phyloP scores from a whole-genome alignment of 1,284 basidiomycete species.

The Trametes sp. region DNA sequence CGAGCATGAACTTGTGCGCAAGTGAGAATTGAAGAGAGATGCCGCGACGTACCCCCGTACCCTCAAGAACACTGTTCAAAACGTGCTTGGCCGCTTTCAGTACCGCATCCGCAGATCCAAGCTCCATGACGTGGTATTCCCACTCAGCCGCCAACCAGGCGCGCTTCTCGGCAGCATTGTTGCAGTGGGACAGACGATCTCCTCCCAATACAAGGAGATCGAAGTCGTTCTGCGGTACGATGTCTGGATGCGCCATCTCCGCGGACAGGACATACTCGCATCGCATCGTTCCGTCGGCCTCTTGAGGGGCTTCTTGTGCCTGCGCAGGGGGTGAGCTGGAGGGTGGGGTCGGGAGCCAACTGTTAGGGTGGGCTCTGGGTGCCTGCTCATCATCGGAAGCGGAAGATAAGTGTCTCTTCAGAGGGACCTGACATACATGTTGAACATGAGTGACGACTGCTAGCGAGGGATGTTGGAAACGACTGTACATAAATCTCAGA shows the following conservation, averaged over 20 bases:
- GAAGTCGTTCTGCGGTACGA: conserved; percentile 3
- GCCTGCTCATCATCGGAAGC: not conserved
- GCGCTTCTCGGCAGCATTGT: not conserved
- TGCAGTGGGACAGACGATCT: not conserved
- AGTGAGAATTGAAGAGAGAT: not conserved
- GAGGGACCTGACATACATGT: not conserved
- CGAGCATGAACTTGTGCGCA: not conserved
- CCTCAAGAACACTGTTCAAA: not conserved
- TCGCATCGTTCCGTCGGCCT: no score
- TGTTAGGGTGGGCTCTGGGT: not conserved
- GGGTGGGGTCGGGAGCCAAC: no score
- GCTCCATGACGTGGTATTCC: not conserved
- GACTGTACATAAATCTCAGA: not conserved
- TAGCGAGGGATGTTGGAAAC: not conserved
- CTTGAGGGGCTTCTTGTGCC: no score
- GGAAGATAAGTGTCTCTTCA: conserved; percentile 4
- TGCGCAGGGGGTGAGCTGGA: no score
- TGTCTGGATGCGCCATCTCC: not conserved
- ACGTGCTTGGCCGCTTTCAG: not conserved
- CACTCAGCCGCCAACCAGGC: conserved; percentile 1
- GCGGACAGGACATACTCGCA: not conserved
- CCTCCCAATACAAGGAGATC: conserved; percentile 1
- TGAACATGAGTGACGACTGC: not conserved
- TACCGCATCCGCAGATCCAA: conserved; percentile 1
- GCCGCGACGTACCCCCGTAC: conserved; percentile 1